A percentile compares a stretch with the other conserved stretches of the same genome.
These are phyloP conservation scores for Colletotrichum limetticola DNA, from an alignment of 2,329 filamentous ascomycete species.

Conservation along the genomic window DNA sequence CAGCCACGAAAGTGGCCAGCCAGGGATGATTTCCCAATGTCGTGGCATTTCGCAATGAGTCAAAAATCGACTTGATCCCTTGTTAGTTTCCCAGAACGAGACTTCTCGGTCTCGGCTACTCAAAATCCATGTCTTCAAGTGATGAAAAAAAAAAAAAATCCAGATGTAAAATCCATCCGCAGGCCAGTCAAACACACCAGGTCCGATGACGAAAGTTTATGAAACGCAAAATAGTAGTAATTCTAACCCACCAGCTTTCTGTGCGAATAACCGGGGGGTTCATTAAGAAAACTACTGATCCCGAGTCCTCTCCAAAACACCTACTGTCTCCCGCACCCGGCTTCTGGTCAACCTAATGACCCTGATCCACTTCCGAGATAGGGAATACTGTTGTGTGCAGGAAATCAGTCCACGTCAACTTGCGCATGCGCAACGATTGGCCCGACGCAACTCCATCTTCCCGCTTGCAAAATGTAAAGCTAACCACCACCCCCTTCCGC, in stretches of 20 bases:
- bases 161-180: not conserved
- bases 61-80: not conserved
- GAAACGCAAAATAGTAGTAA: not conserved
- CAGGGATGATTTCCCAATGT: not conserved
- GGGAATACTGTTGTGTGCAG: not conserved
- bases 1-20: not conserved
- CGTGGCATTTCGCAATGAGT: slow-evolving; percentile 18
- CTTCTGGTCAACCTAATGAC: slow-evolving; percentile 5
- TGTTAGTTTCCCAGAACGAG: not conserved
- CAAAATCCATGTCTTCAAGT: not conserved
- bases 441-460: slow-evolving; percentile 15
- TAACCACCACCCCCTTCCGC: not conserved
- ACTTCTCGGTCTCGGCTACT: not conserved
- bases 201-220: not conserved
- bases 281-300: slow-evolving; percentile 21
- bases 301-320: not conserved
- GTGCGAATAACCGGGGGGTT: slow-evolving; percentile 18
- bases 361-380: slow-evolving; percentile 12
- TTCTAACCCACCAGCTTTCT: not conserved
- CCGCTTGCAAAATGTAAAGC: slow-evolving; percentile 18
- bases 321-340: not conserved
- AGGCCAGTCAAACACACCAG: not conserved
- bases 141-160: not conserved
- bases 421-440: slow-evolving; percentile 15
- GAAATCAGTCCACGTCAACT: slow-evolving; percentile 27